Base-by-base conservation (phyloP, 768 basidiomycete genomes). In the Tulasnella sp. region DNA sequence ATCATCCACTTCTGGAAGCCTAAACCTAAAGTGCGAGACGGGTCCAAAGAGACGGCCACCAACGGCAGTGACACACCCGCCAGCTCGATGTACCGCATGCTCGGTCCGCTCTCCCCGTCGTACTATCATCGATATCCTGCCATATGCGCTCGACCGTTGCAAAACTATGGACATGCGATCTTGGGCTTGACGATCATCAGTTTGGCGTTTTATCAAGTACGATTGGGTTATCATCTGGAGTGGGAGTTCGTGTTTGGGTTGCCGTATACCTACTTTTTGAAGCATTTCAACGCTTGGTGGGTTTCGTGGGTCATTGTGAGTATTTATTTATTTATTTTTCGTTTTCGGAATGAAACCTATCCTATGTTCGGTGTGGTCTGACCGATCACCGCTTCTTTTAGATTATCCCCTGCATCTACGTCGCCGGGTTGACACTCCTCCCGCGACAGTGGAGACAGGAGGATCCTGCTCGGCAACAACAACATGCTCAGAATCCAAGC, bases 1-100 rank as follows among this genome's bases (percentile, higher is more conserved):
- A 51, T 79, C 67, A 77, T 81, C 47, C 82, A 85, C 68, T 78
- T 68, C 52, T 61, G 78, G 69, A 84, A 84, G 66, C 72, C 71
- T 4, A 24, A 29, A 49, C 30, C 49, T 19, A 26, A 49, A 4
- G 41, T 21, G 45, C 8, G n/a, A 7, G 8, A 5, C 45, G 45
- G 45, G 26, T 7, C 45, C 45, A 48, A n/a, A 43, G 41, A 43
- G n/a, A n/a, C 41, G 15, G 5, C 11, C n/a, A n/a, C n/a, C n/a
- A n/a, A n/a, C 50, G 24, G 29, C 3, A 8, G 24, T 10, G 10
- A 10, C 10, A 43, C 19, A 9, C 50, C 8, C 50, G 29, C 50
- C 21, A 51, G 10, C 3, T 21, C 27, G 50, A 51, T 55, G 17
- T 13, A 49, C 48, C 34, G 34, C 34, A 38, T 7, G 5, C 34